These are phyloP conservation scores for Falciphora oryzae DNA, from an alignment of 2,329 filamentous ascomycete species.

Conservation along the genomic window DNA sequence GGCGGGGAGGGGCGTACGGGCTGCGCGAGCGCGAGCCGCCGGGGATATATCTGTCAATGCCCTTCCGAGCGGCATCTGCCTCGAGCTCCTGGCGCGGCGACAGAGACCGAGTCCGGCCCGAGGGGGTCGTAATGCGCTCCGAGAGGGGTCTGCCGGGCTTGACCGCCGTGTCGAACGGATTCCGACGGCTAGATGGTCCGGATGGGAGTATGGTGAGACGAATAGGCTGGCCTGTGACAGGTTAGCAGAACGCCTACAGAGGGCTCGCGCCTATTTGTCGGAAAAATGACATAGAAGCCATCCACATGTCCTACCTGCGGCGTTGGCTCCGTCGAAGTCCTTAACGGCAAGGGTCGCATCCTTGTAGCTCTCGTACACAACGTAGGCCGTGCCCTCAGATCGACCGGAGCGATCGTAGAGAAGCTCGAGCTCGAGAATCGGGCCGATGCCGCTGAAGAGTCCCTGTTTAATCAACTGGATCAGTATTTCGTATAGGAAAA, in stretches of 20 bases:
- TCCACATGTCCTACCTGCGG: slow-evolving; percentile 53
- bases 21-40: slow-evolving; percentile 53
- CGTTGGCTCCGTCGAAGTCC: slow-evolving; percentile 86
- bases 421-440: slow-evolving; percentile 62
- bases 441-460: slow-evolving; percentile 73
- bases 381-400: slow-evolving; percentile 77
- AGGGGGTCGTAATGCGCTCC: slow-evolving; percentile 53
- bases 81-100: slow-evolving; percentile 41
- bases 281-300: background rate
- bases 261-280: background rate
- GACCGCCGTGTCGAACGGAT: slow-evolving; percentile 51
- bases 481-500: background rate
- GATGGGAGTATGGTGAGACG: slow-evolving; percentile 59
- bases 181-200: slow-evolving; percentile 34
- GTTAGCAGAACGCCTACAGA: slow-evolving; percentile 9
- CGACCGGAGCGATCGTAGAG: slow-evolving; percentile 84
- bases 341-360: slow-evolving; percentile 71
- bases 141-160: slow-evolving; percentile 52
- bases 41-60: slow-evolving; percentile 77
- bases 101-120: slow-evolving; percentile 56
- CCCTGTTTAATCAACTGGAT: slow-evolving; percentile 47
- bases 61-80: slow-evolving; percentile 54
- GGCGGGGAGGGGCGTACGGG: slow-evolving; percentile 39
- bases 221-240: slow-evolving; percentile 65
- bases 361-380: slow-evolving; percentile 66